Conservation (phyloP, 2,329 filamentous ascomycete species). For the Alternaria incomplexa region DNA sequence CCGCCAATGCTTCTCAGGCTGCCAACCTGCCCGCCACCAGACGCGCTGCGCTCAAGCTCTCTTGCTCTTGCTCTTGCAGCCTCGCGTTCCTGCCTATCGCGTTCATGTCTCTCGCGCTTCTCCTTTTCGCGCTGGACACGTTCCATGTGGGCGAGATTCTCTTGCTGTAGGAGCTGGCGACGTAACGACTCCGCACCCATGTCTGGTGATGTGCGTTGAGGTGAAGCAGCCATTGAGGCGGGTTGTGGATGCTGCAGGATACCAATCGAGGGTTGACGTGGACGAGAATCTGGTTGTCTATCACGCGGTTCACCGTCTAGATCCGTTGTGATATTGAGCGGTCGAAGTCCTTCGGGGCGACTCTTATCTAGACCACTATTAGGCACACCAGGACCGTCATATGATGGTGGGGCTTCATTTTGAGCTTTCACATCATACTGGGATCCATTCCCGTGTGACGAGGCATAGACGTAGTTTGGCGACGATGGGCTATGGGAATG, state of each 20-base stretch:
- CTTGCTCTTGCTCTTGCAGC: slow-evolving; percentile 39
- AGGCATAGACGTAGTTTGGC: slow-evolving; percentile 9
- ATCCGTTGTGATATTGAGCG: slow-evolving; percentile 40
- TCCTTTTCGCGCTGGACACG: slow-evolving; percentile 37
- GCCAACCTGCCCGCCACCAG: slow-evolving; percentile 38
- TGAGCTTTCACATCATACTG: slow-evolving; percentile 29
- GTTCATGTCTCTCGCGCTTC: slow-evolving; percentile 32
- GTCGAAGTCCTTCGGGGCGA: slow-evolving; percentile 33
- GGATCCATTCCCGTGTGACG: slow-evolving; percentile 8
- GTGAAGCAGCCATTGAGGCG: slow-evolving; percentile 49
- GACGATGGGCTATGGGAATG: slow-evolving; percentile 17
- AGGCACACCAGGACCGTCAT: slow-evolving; percentile 38
- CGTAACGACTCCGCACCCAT: slow-evolving; percentile 47
- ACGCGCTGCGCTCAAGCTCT: slow-evolving; percentile 44
- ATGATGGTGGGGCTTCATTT: slow-evolving; percentile 44
- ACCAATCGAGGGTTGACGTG: slow-evolving; percentile 40
- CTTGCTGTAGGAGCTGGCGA: slow-evolving; percentile 41
- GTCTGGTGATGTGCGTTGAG: slow-evolving; percentile 42
- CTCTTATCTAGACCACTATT: slow-evolving; percentile 42
- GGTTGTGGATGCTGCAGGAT: slow-evolving; percentile 48
- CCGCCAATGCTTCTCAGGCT: slow-evolving; percentile 41
- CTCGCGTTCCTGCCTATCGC: slow-evolving; percentile 37
- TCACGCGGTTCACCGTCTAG: slow-evolving; percentile 12
- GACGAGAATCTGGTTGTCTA: slow-evolving; percentile 28
- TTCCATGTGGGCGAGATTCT: slow-evolving; percentile 42